Evolutionary conservation across 164 flowering plant genomes (phyloP).

Genomic region (Nelumbo lutea): DNA sequence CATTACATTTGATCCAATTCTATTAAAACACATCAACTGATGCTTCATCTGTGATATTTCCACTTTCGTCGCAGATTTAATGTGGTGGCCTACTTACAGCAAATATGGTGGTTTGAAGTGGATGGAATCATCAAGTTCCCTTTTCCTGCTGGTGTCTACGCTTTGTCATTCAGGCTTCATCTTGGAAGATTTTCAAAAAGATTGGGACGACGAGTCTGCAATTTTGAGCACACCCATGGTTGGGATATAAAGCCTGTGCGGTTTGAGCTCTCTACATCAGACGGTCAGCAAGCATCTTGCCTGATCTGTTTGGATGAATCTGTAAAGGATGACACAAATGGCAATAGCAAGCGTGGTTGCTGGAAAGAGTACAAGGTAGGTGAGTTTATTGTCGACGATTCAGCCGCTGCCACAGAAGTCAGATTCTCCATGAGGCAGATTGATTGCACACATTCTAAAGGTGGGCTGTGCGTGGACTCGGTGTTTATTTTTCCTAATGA

Average conservation of each 20-base stretch:
- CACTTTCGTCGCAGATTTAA: conserved; percentile 39
- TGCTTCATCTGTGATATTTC: not conserved
- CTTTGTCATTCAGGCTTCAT: conserved; percentile 57
- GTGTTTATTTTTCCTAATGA: conserved; percentile 49
- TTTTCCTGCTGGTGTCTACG: conserved; percentile 58
- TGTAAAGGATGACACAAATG: conserved; percentile 29
- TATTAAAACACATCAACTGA: too few relatives aligned
- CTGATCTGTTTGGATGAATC: conserved; percentile 39
- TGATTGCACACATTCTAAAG: conserved; percentile 87
- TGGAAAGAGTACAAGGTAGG: conserved; percentile 69
- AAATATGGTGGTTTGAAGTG: conserved; percentile 86
- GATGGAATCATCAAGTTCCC: conserved; percentile 57
- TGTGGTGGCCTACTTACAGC: conserved; percentile 62
- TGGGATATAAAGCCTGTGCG: conserved; percentile 77
- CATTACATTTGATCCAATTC: too few relatives aligned
- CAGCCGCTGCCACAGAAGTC: conserved; percentile 27
- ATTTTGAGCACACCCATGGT: conserved; percentile 64
- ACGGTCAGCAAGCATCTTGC: conserved; percentile 46
- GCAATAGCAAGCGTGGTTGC: conserved; percentile 21
- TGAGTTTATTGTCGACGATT: conserved; percentile 40
- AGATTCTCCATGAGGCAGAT: conserved; percentile 78
- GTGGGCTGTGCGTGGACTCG: conserved; percentile 72
- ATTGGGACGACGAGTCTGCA: conserved; percentile 42
- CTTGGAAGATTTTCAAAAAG: conserved; percentile 49
- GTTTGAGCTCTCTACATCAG: conserved; percentile 53